Evolutionary conservation across 1,284 basidiomycete genomes (phyloP), one percentile per base, ranked within the genome.

Genomic region (Fistulinella cinereoalba): DNA sequence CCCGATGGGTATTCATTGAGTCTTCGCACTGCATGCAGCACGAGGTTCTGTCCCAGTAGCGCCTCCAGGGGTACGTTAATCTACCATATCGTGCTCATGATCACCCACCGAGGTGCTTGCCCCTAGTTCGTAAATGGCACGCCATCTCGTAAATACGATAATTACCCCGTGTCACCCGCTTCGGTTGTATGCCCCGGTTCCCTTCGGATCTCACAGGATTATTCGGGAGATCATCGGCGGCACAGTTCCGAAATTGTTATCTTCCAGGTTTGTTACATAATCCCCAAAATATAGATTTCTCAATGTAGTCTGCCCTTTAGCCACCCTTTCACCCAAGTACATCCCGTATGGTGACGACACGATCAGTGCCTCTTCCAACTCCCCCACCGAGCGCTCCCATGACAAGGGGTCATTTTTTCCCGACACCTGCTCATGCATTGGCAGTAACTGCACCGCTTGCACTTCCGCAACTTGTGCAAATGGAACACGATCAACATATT

Each of bases 291-390:
- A 3, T 44, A 39, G 27, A 18, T 6, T 41, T 51, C 40, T 51
- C 31, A 53, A 36, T 37, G n/a, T n/a, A n/a, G n/a, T 15, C 39
- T 22, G 13, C 12, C 37, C 37, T 24, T 34, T 41, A 62, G 61
- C 37, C 38, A 7, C 36, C 49, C 15, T 40, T 44, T 45, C 56
- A 42, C 29, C 34, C 54, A 7, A 43, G 33, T 41, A 28, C 50
- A 19, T 33, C 47, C 22, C 43, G 47, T 15, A 37, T 44, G 22
- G 38, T 55, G 4, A 57, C 54, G 7, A 56, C 58, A 31, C 57
- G 48, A 50, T 23, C 27, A 34, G 32, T 49, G 5, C 47, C 50
- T 29, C 51, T 62, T 22, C 58, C 61, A 31, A 58, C 62, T 37
- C 57, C 65, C n/a, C 50, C 60, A 4, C 46, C 41, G 16, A 63